phyloP scores from a whole-genome alignment of 139 green algal species.

The Asterochloris sp. region DNA sequence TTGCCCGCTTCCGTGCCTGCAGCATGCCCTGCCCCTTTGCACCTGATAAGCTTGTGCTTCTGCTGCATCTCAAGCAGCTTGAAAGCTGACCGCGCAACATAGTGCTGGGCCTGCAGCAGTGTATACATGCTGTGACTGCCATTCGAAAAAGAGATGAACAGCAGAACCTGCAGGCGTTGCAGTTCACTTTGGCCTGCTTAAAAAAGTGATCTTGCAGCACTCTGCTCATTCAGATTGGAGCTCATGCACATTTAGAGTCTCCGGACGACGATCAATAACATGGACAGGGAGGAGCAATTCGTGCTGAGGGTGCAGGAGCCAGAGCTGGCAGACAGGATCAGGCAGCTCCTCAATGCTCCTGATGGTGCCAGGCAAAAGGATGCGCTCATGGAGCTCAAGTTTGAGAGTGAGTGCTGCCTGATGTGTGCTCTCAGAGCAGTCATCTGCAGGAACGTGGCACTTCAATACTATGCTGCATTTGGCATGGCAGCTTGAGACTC shows the following conservation, averaged over 20 bases:
- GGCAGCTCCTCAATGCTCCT: conserved; percentile 24
- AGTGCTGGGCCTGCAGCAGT: conserved; percentile 63
- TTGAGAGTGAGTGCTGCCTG: conserved; percentile 31
- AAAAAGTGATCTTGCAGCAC: conserved; percentile 55
- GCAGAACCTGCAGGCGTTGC: background rate
- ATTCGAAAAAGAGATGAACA: background rate
- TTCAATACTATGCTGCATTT: background rate
- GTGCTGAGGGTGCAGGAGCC: conserved; percentile 61
- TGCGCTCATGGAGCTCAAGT: conserved; percentile 24
- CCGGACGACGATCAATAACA: too few species aligned
- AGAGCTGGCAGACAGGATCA: conserved; percentile 51
- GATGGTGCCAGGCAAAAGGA: conserved; percentile 20
- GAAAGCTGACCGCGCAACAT: conserved; percentile 70
- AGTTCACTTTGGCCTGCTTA: conserved; percentile 56
- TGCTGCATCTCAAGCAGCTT: conserved; percentile 82
- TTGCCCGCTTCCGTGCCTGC: background rate
- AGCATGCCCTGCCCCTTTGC: background rate
- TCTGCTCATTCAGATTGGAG: background rate
- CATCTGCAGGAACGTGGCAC: background rate
- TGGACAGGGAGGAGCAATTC: conserved; percentile 61
- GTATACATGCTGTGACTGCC: background rate
- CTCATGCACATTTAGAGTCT: too few species aligned
- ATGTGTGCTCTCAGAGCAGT: background rate
- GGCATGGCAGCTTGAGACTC: background rate
- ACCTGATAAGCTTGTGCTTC: conserved; percentile 24